A percentile compares a stretch with the other conserved stretches of the same genome.
These are phyloP conservation scores for Cutaneotrichosporon daszewskae DNA, from an alignment of 1,284 basidiomycete species.

Conservation along the genomic window DNA sequence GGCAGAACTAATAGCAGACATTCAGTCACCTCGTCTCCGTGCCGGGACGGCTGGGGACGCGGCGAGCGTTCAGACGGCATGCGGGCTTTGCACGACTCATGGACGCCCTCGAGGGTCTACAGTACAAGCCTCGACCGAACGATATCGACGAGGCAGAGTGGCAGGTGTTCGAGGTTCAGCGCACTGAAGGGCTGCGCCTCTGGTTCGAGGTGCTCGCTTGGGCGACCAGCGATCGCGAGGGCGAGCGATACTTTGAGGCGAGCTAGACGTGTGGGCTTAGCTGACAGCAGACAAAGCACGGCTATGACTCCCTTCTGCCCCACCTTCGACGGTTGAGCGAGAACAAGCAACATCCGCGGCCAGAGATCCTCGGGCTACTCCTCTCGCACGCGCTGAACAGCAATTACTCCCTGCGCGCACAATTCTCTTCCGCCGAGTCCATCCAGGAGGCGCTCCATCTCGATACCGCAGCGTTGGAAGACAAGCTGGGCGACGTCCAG, in stretches of 20 bases:
- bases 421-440: conserved; percentile 15
- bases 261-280: background rate
- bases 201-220: conserved; percentile 36
- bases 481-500: conserved; percentile 23
- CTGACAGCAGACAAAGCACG: conserved; percentile 22
- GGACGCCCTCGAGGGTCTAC: conserved; percentile 20
- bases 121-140: conserved; percentile 17
- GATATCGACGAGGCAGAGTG: conserved; percentile 23
- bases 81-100: conserved; percentile 27
- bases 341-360: background rate
- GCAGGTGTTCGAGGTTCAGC: conserved; percentile 40
- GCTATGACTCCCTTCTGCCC: conserved; percentile 27
- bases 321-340: conserved; percentile 6
- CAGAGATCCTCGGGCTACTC: conserved; percentile 28
- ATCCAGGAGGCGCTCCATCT: conserved; percentile 1
- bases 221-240: conserved; percentile 31
- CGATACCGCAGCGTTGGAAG: conserved; percentile 8
- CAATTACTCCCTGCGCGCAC: conserved; percentile 36
- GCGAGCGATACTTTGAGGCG: conserved; percentile 28
- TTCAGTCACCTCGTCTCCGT: conserved; percentile 36
- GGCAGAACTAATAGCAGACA: conserved; percentile 14
- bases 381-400: conserved; percentile 37
- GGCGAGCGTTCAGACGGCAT: conserved; percentile 30
- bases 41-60: conserved; percentile 15
- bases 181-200: conserved; percentile 36